A percentile compares a stretch with the other conserved stretches of the same genome.
Conservation (phyloP, 441 rosid genomes). For the Mallotus repandus region DNA sequence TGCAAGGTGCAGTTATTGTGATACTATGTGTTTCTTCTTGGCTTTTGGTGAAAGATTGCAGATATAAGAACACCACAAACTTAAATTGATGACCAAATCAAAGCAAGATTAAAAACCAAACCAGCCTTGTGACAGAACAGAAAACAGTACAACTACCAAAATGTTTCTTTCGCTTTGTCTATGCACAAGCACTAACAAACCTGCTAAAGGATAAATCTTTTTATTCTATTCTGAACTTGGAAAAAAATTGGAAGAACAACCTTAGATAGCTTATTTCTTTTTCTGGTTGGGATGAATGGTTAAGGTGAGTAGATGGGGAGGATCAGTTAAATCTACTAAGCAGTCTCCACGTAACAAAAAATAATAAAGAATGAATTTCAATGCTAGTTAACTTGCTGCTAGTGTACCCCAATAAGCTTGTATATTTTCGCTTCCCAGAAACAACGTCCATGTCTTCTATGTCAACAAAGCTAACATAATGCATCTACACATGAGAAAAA, state of each 20-base stretch:
- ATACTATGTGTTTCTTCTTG: background rate
- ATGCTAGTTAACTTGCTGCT: slow-evolving; percentile 96
- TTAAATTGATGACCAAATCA: no score
- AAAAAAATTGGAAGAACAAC: background rate
- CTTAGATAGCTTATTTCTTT: background rate
- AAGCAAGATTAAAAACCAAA: no score
- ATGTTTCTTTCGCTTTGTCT: background rate
- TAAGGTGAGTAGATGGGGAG: background rate
- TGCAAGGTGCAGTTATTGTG: background rate
- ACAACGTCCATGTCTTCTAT: slow-evolving; percentile 89
- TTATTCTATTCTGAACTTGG: background rate
- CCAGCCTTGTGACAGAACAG: no score
- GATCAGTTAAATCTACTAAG: background rate
- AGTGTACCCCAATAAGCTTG: slow-evolving; percentile 77
- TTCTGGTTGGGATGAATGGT: background rate
- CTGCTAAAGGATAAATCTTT: background rate
- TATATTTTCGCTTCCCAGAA: slow-evolving; percentile 78
- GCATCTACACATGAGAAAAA: slow-evolving; percentile 46
- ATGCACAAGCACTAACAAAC: background rate
- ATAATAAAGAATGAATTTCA: background rate
- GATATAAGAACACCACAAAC: no score
- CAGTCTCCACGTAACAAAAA: background rate
- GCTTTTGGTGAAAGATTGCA: background rate
- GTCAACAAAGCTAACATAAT: slow-evolving; percentile 76
- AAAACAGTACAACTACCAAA: no score